Base-by-base conservation (phyloP, 2,329 filamentous ascomycete genomes). In the Teratosphaeria zuluensis region DNA sequence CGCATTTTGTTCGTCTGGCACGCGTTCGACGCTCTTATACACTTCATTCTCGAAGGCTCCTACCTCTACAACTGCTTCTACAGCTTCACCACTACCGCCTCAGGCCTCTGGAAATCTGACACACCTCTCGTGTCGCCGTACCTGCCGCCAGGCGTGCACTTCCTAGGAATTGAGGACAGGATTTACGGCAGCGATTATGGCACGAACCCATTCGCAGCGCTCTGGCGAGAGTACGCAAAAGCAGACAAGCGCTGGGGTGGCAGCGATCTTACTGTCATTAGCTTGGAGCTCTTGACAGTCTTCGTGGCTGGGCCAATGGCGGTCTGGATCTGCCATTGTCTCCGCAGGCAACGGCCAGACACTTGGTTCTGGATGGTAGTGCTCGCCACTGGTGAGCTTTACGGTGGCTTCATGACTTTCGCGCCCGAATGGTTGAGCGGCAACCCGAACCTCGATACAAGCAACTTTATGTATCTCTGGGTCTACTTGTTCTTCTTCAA, bases 1-100 rank as follows among this genome's bases (percentile, higher is more conserved):
- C 76, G 42, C 62, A 77, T 89, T 70, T 85, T 96, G 64, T 96
- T 96, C 80, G 83, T 95, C 75, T 96, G 92, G 92, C 92, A 96
- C 77, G 82, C 89, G 42, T 95, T 95, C 76, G 92, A 96, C 73
- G 90, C 90, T 33, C 81, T 96, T 51, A 92, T 92, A 69, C 94
- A 99, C 77, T 84, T 95, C 74, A 79, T 90, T 72, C 88, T 97
- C 72, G 92, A 97, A 77, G 92, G 90, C 57, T 87, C 85, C 68
- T 97, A 90, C 75, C 84, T 96, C 28, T 96, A 91, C 80, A 90
- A 95, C 76, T 95, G 90, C 78, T 95, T 97, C 81, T 92, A 91
- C 80, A 81, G 81, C 65, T 84, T 78, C 67, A 71, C 82, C 46
- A 73, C 77, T 7, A 72, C 73, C 12, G 51, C 56, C 46, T 68